Evolutionary conservation across 2,329 filamentous ascomycete genomes (phyloP).

Genomic region (Scedosporium apiospermum): DNA sequence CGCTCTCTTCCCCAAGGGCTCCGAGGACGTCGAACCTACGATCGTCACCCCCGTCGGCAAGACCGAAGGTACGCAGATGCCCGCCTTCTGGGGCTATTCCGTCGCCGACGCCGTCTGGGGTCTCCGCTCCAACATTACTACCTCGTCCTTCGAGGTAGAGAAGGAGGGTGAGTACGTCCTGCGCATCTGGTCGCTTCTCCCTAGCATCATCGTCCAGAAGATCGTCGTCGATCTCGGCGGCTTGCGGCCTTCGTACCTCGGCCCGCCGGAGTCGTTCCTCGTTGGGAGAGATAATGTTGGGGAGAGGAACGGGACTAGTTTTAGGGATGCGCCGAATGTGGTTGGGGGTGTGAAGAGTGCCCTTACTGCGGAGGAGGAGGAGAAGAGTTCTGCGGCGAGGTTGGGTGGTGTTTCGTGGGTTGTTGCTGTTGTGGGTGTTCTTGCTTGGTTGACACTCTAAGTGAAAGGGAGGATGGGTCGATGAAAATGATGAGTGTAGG

Average conservation of each 20-base stretch:
- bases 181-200: slow-evolving; percentile 40
- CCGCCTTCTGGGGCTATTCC: slow-evolving; percentile 29
- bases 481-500: not conserved
- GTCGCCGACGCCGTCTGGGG: slow-evolving; percentile 40
- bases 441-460: not conserved
- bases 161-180: slow-evolving; percentile 36
- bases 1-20: slow-evolving; percentile 30
- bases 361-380: not conserved
- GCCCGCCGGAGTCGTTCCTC: slow-evolving; percentile 45
- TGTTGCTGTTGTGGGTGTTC: not conserved
- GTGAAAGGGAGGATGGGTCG: not conserved
- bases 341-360: slow-evolving; percentile 2
- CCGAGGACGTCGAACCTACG: slow-evolving; percentile 19
- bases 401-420: not conserved
- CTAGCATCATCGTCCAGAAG: slow-evolving; percentile 46
- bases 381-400: not conserved
- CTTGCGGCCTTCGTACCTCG: slow-evolving; percentile 42
- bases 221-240: slow-evolving; percentile 46
- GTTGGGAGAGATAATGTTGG: slow-evolving; percentile 29
- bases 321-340: slow-evolving; percentile 12
- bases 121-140: slow-evolving; percentile 31
- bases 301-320: slow-evolving; percentile 26
- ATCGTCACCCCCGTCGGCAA: slow-evolving; percentile 30
- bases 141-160: slow-evolving; percentile 29
- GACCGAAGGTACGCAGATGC: slow-evolving; percentile 30